These are phyloP conservation scores for Didymella sp. DNA, from an alignment of 2,329 filamentous ascomycete species.

Conservation along the genomic window DNA sequence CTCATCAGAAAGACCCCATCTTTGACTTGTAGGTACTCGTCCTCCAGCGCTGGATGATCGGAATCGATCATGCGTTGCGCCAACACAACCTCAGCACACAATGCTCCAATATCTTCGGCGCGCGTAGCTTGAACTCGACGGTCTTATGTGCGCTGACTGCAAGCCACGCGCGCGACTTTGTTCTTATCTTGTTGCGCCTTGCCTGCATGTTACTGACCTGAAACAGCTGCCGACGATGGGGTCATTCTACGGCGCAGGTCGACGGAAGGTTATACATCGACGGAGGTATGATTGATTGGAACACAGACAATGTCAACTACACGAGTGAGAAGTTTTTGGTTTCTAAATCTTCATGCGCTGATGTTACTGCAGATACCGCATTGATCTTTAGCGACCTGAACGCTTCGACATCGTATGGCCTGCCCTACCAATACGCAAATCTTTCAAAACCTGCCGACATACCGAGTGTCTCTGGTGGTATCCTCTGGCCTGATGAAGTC, in stretches of 20 bases:
- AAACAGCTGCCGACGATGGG: constrained; percentile 52
- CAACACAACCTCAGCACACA: not conserved
- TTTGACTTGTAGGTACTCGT: constrained; percentile 52
- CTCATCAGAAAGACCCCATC: constrained; percentile 57
- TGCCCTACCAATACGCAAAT: constrained; percentile 64
- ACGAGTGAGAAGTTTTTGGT: constrained; percentile 53
- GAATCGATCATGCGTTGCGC: not conserved
- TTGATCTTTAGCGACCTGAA: constrained; percentile 66
- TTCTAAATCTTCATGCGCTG: not conserved
- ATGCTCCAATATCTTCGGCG: not conserved
- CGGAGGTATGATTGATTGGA: constrained; percentile 65
- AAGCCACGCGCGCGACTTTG: not conserved
- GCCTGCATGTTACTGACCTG: not conserved
- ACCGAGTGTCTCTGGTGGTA: constrained; percentile 58
- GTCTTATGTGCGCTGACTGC: not conserved
- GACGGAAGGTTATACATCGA: constrained; percentile 68
- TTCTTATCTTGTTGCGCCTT: not conserved
- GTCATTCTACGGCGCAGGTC: constrained; percentile 67
- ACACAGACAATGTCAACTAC: constrained; percentile 54
- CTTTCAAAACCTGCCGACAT: constrained; percentile 65
- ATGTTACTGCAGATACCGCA: constrained; percentile 55
- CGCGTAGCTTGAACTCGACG: not conserved
- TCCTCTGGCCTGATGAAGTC: constrained; percentile 66
- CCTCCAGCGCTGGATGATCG: not conserved
- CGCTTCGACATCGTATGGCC: constrained; percentile 46